Base-by-base conservation (phyloP, 495 filamentous ascomycete genomes). In the Podospora pseudocomata region DNA sequence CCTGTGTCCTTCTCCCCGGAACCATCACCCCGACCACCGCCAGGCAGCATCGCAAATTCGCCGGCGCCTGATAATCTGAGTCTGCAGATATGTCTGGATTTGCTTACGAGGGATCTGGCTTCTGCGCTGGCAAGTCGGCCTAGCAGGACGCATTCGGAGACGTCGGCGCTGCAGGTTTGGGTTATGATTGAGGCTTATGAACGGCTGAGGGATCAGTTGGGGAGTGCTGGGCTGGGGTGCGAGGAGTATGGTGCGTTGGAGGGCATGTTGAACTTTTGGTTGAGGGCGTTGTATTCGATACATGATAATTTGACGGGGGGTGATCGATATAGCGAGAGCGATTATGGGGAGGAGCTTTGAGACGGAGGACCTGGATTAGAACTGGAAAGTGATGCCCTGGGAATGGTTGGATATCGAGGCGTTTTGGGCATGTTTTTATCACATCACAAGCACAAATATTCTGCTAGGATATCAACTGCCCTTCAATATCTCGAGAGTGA, bases 151-250 rank as follows among this genome's bases (percentile, higher is more conserved):
- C 70, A 68, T 4, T 20, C 71, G 4, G 77, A 80, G 80, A 87
- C 71, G 69, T 87, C 75, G 79, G 86, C 79, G 75, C 82, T 79
- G 78, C 89, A 76, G 80, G 86, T 86, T 9, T 81, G 80, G 80
- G 76, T 79, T 18, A 83, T 84, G 82, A 84, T 84, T 60, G 81
- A 83, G 70, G 81, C 81, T 32, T 84, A 84, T 63, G 82, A 83
- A 70, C 70, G 76, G 62, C 57, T 84, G 64, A 70, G 78, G 27
- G 80, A 82, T 26, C 74, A 78, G 64, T 28, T 83, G 4, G 61
- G 71, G 0, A 72, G 72, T 54, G 71, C 67, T 65, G 65, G 71
- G 5, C 60, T 74, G 5, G 62, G 70, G 0, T 49, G 34, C 1
- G 74, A 71, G 56, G 73, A 75, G 63, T 60, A 71, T 56, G 64